These are phyloP conservation scores for Emydomyces testavorans DNA, from an alignment of 2,329 filamentous ascomycete genomes.

Conservation along the genomic window DNA sequence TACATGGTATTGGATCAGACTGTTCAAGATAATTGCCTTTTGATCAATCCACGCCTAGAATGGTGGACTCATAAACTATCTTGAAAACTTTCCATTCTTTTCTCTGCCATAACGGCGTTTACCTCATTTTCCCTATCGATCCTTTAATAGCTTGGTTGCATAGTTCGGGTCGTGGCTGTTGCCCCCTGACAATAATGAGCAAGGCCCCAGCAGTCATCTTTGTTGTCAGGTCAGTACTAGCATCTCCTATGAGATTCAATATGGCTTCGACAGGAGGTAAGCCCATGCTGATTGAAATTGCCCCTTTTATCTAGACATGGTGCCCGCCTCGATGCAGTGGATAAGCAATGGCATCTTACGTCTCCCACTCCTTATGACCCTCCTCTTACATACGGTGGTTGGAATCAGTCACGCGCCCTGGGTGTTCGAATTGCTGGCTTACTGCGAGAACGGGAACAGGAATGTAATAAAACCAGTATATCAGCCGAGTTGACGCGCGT, in stretches of 20 bases:
- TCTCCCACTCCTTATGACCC: conserved; percentile 93
- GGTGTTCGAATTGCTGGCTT: conserved; percentile 75
- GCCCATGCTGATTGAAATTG: background rate
- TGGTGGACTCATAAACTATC: no score
- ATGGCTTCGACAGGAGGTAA: background rate
- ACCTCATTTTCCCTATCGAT: no score
- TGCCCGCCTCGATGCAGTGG: conserved; percentile 82
- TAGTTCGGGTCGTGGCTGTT: background rate
- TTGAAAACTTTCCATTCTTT: background rate
- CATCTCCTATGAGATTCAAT: no score
- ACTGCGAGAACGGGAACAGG: conserved; percentile 39
- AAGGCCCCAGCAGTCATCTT: conserved; percentile 12
- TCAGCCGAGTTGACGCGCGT: conserved; percentile 26
- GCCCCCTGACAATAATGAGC: conserved; percentile 6
- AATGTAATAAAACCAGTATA: conserved; percentile 14
- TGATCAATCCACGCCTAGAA: no score
- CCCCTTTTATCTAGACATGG: conserved; percentile 55
- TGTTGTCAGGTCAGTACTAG: conserved; percentile 12
- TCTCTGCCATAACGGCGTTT: background rate
- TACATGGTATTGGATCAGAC: no score
- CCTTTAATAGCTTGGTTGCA: no score
- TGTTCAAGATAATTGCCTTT: no score
- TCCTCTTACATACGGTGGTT: conserved; percentile 86
- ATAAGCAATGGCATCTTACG: conserved; percentile 88
- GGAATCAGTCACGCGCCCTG: conserved; percentile 72